A percentile compares a stretch with the other conserved stretches of the same genome.
Evolutionary conservation across 2,329 filamentous ascomycete species (phyloP).

Genomic region (Claviceps arundinis): DNA sequence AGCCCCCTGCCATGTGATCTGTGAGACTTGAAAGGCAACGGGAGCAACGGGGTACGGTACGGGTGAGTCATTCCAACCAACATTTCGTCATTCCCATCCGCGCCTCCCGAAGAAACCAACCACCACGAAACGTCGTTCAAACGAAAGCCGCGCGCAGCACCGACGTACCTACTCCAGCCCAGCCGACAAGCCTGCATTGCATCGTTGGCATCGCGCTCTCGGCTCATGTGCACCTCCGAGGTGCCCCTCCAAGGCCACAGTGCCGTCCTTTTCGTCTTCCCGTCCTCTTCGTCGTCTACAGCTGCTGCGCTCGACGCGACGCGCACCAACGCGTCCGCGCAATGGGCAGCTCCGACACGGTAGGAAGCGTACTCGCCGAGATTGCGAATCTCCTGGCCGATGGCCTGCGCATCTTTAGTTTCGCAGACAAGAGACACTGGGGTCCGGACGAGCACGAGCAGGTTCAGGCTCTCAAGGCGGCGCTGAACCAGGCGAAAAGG

Average conservation of each 20-base stretch:
- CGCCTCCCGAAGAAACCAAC: no score
- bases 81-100: no score
- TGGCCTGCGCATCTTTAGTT: conserved; percentile 38
- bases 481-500: conserved; percentile 45
- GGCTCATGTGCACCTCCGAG: conserved; percentile 2
- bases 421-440: conserved; percentile 47
- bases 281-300: not conserved
- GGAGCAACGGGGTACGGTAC: no score
- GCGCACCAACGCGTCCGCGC: conserved; percentile 5
- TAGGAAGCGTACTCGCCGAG: conserved; percentile 44
- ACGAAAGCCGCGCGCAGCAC: no score
- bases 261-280: not conserved
- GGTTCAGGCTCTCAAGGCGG: conserved; percentile 37
- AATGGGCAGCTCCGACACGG: conserved; percentile 33
- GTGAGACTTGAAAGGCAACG: no score
- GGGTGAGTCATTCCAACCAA: no score
- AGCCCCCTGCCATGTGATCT: no score
- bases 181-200: not conserved
- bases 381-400: conserved; percentile 42
- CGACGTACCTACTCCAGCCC: not conserved
- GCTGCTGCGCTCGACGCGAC: not conserved
- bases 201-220: not conserved
- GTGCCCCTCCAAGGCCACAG: not conserved
- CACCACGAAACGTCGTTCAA: no score
- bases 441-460: conserved; percentile 47